Evolutionary conservation across 2,329 filamentous ascomycete species (phyloP).

Genomic region (Ophiostoma pallidulum): DNA sequence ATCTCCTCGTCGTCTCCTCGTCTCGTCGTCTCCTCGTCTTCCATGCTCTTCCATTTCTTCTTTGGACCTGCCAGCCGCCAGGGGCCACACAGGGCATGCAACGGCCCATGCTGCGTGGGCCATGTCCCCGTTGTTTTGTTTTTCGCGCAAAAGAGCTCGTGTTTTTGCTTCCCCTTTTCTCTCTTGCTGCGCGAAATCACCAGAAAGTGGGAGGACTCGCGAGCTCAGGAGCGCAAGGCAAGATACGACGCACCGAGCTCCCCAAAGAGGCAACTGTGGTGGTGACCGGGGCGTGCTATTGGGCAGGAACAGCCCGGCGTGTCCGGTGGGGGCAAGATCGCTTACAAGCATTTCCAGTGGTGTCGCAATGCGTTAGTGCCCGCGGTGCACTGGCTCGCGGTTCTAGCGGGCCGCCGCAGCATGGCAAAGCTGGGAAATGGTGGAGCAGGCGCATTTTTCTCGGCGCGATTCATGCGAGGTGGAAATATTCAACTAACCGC

Average conservation of each 20-base stretch:
- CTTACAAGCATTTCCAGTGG: too few relatives aligned
- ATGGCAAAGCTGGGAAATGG: too few relatives aligned
- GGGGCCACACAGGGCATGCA: conserved; percentile 3
- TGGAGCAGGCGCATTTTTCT: too few relatives aligned
- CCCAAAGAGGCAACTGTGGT: conserved; percentile 8
- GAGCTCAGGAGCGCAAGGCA: too few relatives aligned
- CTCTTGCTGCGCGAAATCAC: conserved; percentile 2
- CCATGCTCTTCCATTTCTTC: not conserved
- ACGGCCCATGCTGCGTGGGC: conserved; percentile 4
- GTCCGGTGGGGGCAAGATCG: not conserved
- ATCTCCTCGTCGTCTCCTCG: too few relatives aligned
- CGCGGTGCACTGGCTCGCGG: too few relatives aligned
- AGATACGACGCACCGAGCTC: conserved; percentile 8
- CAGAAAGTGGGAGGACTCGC: not conserved
- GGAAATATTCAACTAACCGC: too few relatives aligned
- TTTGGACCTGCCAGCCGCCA: not conserved
- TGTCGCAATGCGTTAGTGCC: too few relatives aligned
- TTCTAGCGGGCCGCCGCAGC: too few relatives aligned
- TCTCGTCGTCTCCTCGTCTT: too few relatives aligned
- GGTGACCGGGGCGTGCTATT: conserved; percentile 4
- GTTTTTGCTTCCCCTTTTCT: not conserved
- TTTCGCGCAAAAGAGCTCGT: conserved; percentile 1
- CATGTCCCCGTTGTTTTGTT: not conserved
- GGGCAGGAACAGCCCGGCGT: not conserved
- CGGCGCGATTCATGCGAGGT: too few relatives aligned